These are phyloP conservation scores for Meyerozyma smithsonii DNA, from an alignment of 1,139 yeast genomes.

Conservation along the genomic window DNA sequence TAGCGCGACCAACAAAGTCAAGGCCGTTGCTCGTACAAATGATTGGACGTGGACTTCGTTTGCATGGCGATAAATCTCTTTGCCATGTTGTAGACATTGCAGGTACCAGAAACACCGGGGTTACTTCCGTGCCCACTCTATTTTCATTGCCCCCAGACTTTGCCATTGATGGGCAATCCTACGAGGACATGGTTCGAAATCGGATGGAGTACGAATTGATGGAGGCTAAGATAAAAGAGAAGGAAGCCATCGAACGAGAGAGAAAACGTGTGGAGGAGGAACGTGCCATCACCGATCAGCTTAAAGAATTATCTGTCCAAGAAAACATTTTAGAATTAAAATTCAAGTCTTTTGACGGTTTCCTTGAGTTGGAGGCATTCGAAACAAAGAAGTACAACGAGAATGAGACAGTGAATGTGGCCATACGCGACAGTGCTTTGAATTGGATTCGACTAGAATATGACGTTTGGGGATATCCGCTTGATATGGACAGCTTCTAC, in stretches of 20 bases:
- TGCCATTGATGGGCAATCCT: slow-evolving; percentile 27
- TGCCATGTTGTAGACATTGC: slow-evolving; percentile 81
- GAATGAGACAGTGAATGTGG: slow-evolving; percentile 11
- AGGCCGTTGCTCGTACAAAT: slow-evolving; percentile 71
- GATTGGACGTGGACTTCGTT: slow-evolving; percentile 86
- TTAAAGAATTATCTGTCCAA: slow-evolving; percentile 13
- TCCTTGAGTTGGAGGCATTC: slow-evolving; percentile 19
- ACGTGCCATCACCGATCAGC: slow-evolving; percentile 10
- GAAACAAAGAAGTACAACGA: slow-evolving; percentile 11
- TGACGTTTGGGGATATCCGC: slow-evolving; percentile 29
- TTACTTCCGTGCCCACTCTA: slow-evolving; percentile 59
- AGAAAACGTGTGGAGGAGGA: slow-evolving; percentile 14
- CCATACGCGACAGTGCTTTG: slow-evolving; percentile 13
- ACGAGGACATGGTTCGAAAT: slow-evolving; percentile 23
- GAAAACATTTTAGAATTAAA: slow-evolving; percentile 13
- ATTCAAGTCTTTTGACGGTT: slow-evolving; percentile 30
- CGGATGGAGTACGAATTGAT: slow-evolving; percentile 15
- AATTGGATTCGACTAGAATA: slow-evolving; percentile 29
- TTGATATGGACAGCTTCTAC: slow-evolving; percentile 12
- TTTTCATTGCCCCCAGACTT: slow-evolving; percentile 37
- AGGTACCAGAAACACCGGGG: slow-evolving; percentile 54
- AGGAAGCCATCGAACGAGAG: slow-evolving; percentile 9
- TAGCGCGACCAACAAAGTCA: slow-evolving; percentile 81
- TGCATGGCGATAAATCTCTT: slow-evolving; percentile 52
- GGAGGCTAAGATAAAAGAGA: slow-evolving; percentile 11